Evolutionary conservation across 2,329 filamentous ascomycete genomes (phyloP), one percentile per base, ranked within the genome.

Genomic region (Periconia macrospinosa): DNA sequence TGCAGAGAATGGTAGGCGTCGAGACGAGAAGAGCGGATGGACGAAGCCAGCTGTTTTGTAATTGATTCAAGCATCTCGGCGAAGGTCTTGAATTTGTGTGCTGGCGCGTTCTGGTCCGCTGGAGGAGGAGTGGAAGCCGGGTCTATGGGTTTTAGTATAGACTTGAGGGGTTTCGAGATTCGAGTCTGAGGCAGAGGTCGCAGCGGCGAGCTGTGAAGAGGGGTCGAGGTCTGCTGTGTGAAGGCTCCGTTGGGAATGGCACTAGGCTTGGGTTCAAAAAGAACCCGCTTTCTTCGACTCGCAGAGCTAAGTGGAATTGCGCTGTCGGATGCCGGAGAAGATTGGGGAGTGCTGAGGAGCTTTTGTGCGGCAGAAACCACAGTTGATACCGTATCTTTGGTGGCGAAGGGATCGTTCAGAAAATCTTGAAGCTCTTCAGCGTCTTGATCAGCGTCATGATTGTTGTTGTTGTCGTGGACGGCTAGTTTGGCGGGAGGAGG

Each of bases 1-100:
- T 88, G 85, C 43, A 99, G 79, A 65, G 89, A 89, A 69, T 87
- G 86, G 67, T 99, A 97, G 46, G 92, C 91, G 75, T 99, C 94
- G 30, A 94, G 75, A 61, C 88, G 88, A 13, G 85, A 86, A 53
- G 86, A 83, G 49, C 88, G 82, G 61, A 92, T 89, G 30, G 85
- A 79, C 19, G 89, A 86, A 37, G 88, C 89, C 45, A 99, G 82
- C 74, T 94, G 89, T 73, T 90, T 87, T 35, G 91, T 83, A 6
- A 91, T 86, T 0, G 91, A 95, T 63, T 96, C 90, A 59, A 97
- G 77, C 87, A 97, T 94, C 63, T 86, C 86, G 59, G 83, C 82
- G 53, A 96, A 86, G 40, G 83, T 87, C 43, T 82, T 78, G 56
- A 79, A 77, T 23, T 76, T 80, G 60, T 77, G 80, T 54, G 75